Evolutionary conservation across 2,329 filamentous ascomycete genomes (phyloP).

Genomic region (Purpureocillium takamizusanense): DNA sequence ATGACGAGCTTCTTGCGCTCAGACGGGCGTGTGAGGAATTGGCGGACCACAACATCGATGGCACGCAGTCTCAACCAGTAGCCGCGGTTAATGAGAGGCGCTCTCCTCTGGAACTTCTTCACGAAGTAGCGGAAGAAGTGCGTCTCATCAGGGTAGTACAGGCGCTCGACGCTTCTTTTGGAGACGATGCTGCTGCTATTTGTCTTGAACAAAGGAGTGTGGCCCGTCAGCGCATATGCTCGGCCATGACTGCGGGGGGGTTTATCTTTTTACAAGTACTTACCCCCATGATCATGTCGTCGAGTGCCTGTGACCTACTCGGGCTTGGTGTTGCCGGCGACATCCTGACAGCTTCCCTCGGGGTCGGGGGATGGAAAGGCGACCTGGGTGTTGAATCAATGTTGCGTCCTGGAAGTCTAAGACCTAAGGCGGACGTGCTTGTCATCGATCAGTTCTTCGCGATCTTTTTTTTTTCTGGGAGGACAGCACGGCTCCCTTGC

Average conservation of each 20-base stretch:
- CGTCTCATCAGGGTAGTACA: conserved; percentile 69
- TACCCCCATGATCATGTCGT: conserved; percentile 49
- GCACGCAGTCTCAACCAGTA: conserved; percentile 82
- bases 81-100: conserved; percentile 84
- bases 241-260: not conserved
- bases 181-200: conserved; percentile 90
- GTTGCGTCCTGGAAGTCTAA: no score
- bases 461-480: no score
- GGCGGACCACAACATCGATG: conserved; percentile 63
- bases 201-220: conserved; percentile 40
- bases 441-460: no score
- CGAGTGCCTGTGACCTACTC: conserved; percentile 21
- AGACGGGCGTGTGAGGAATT: conserved; percentile 54
- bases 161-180: conserved; percentile 82
- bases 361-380: no score
- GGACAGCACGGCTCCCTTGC: no score
- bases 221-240: not conserved
- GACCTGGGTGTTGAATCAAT: no score
- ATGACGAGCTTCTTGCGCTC: conserved; percentile 62
- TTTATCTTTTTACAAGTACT: conserved; percentile 14
- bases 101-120: conserved; percentile 68
- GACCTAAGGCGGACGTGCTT: no score
- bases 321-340: not conserved
- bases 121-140: conserved; percentile 88
- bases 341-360: not conserved